A percentile compares a stretch with the other conserved stretches of the same genome.
Evolutionary conservation across 106 monocot genomes (phyloP).

Genomic region (Dendrobium officinale): DNA sequence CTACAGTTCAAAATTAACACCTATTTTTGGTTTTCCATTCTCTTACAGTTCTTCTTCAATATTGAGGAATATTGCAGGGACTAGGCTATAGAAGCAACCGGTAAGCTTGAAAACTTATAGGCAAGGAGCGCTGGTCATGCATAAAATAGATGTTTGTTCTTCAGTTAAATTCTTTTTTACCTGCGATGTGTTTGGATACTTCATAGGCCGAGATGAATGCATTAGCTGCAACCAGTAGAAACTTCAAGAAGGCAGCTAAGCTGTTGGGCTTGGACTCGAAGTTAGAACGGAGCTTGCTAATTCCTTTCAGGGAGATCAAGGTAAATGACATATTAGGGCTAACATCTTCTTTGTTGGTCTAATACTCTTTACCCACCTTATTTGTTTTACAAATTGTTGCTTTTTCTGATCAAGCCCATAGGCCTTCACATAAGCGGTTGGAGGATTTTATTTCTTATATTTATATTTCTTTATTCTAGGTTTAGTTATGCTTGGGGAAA

Average conservation of each 20-base stretch:
- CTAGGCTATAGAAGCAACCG: neutral
- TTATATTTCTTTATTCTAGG: neutral
- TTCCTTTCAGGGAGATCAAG: constrained; percentile 98
- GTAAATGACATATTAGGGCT: constrained; percentile 17
- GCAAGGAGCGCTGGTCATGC: neutral
- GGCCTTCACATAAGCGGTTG: neutral
- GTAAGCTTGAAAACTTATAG: neutral
- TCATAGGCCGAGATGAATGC: constrained; percentile 57
- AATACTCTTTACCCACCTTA: neutral
- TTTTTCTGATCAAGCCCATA: neutral
- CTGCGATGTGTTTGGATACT: neutral
- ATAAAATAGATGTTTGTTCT: neutral
- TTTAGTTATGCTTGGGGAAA: no score
- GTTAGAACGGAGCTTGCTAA: constrained; percentile 77
- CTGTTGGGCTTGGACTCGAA: constrained; percentile 81
- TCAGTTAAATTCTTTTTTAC: neutral
- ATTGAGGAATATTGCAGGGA: neutral
- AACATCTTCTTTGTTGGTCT: neutral
- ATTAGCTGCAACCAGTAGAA: constrained; percentile 78
- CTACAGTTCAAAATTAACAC: neutral
- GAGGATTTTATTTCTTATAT: neutral
- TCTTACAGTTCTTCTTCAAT: neutral
- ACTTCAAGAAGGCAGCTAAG: constrained; percentile 86
- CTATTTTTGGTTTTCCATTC: neutral
- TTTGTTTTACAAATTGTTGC: neutral